Percentiles rank a stretch among this genome's conserved stretches.
Evolutionary conservation across 2,329 filamentous ascomycete species (phyloP).

Genomic region (Ilyonectria robusta): DNA sequence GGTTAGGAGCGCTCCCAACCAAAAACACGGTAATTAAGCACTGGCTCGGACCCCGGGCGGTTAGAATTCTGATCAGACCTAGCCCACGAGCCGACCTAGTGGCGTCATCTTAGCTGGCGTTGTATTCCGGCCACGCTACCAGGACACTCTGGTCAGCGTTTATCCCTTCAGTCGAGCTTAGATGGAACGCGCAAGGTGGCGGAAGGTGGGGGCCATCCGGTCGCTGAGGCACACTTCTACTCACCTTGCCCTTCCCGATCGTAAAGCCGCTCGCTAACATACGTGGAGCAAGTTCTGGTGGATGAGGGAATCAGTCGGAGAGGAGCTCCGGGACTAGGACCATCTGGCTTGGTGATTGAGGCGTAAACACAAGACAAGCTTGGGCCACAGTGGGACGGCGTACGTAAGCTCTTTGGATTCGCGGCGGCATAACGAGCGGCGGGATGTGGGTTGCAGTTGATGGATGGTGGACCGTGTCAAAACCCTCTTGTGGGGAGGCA

Average conservation of each 20-base stretch:
- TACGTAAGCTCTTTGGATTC: constrained; percentile 44
- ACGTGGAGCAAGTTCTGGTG: not conserved
- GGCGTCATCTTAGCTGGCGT: constrained; percentile 40
- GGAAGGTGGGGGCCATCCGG: not conserved
- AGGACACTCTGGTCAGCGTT: not conserved
- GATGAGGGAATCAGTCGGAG: constrained; percentile 14
- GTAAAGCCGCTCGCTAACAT: not conserved
- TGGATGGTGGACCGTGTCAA: constrained; percentile 20
- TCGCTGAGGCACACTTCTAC: not conserved
- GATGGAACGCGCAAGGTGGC: not conserved
- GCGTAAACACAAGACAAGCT: constrained; percentile 20
- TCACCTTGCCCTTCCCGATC: no score
- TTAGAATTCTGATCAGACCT: constrained; percentile 3
- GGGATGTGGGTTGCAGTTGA: constrained; percentile 42
- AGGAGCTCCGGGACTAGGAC: constrained; percentile 29
- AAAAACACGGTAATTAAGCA: constrained; percentile 10
- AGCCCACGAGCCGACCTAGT: constrained; percentile 22
- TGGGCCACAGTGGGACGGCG: constrained; percentile 41
- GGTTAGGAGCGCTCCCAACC: not conserved
- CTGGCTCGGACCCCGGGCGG: not conserved
- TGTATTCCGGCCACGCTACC: constrained; percentile 27
- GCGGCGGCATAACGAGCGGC: constrained; percentile 25
- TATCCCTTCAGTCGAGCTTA: not conserved
- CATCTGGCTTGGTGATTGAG: constrained; percentile 19
- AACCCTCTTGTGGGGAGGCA: constrained; percentile 35